phyloP scores from a whole-genome alignment of 2,329 filamentous ascomycete species.

The Colletotrichum sojae region DNA sequence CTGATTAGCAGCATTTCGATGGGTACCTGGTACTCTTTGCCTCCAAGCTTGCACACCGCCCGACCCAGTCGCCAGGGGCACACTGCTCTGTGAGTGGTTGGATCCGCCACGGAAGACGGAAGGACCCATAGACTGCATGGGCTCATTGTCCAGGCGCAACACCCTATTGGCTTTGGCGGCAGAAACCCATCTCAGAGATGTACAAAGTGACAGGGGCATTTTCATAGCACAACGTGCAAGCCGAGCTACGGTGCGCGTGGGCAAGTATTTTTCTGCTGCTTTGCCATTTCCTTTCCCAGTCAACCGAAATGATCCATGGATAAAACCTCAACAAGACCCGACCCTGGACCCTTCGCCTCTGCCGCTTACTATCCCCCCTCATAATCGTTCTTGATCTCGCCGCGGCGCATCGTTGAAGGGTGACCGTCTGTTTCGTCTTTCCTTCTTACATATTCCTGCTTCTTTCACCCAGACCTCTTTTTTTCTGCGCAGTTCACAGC shows the following conservation, averaged over 20 bases:
- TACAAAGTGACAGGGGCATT: constrained; percentile 21
- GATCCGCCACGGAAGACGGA: constrained; percentile 33
- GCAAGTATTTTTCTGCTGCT: constrained; percentile 26
- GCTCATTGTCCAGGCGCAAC: constrained; percentile 25
- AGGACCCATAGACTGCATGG: constrained; percentile 34
- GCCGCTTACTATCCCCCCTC: constrained; percentile 24
- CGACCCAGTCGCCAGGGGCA: constrained; percentile 25
- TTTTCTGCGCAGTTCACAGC: constrained; percentile 11
- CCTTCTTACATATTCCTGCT: not conserved
- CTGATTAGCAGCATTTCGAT: constrained; percentile 13
- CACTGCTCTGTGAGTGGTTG: constrained; percentile 10
- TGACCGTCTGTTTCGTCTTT: constrained; percentile 18
- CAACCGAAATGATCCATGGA: constrained; percentile 44
- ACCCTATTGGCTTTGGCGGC: constrained; percentile 24
- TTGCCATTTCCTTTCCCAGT: constrained; percentile 39
- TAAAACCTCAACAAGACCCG: constrained; percentile 43
- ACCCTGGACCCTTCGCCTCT: constrained; percentile 34
- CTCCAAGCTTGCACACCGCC: constrained; percentile 34
- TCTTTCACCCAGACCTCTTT: constrained; percentile 9
- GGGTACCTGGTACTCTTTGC: constrained; percentile 16
- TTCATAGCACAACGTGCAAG: constrained; percentile 31
- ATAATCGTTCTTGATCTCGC: constrained; percentile 20
- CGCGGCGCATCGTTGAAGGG: constrained; percentile 29
- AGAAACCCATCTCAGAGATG: constrained; percentile 11
- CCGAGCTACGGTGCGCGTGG: constrained; percentile 14